Conservation (phyloP, 106 monocot species). For the Allium sativum region DNA sequence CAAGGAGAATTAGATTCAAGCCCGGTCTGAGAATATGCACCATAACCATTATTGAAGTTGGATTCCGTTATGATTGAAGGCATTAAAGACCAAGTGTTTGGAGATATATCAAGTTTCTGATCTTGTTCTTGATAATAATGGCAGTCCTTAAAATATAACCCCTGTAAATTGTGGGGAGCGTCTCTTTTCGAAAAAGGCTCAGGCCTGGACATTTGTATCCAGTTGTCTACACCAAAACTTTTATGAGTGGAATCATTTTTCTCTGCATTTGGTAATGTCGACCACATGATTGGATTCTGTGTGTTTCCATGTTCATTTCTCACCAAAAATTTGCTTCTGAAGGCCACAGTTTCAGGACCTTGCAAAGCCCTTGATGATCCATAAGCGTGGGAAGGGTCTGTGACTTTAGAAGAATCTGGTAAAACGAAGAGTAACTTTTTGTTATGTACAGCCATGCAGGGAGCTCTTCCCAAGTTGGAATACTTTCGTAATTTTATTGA, state of each 20-base stretch:
- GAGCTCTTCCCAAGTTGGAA: no score
- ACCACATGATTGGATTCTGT: slow-evolving; percentile 25
- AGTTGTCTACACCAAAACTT: slow-evolving; percentile 23
- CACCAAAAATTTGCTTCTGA: slow-evolving; percentile 26
- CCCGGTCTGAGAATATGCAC: slow-evolving; percentile 11
- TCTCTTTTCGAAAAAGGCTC: slow-evolving; percentile 7
- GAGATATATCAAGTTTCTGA: neutral
- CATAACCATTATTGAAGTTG: slow-evolving; percentile 3
- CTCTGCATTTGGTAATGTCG: slow-evolving; percentile 16
- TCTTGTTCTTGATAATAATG: slow-evolving; percentile 1
- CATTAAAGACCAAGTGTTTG: slow-evolving; percentile 18
- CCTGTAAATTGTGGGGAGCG: slow-evolving; percentile 18
- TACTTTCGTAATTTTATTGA: no score
- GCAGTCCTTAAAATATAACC: slow-evolving; percentile 6
- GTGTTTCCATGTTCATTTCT: slow-evolving; percentile 23
- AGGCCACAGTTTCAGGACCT: slow-evolving; percentile 29
- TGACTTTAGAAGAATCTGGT: slow-evolving; percentile 20
- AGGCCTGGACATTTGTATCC: slow-evolving; percentile 26
- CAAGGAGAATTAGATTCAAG: slow-evolving; percentile 25
- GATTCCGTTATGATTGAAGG: slow-evolving; percentile 6
- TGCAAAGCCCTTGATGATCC: slow-evolving; percentile 30
- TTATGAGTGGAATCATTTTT: slow-evolving; percentile 14
- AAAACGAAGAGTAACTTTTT: neutral
- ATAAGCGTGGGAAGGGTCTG: slow-evolving; percentile 19
- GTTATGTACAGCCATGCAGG: neutral